A percentile compares a stretch with the other conserved stretches of the same genome.
Evolutionary conservation across 192 early-diverging fungal species (phyloP).

Genomic region (Haplosporangium gracile): DNA sequence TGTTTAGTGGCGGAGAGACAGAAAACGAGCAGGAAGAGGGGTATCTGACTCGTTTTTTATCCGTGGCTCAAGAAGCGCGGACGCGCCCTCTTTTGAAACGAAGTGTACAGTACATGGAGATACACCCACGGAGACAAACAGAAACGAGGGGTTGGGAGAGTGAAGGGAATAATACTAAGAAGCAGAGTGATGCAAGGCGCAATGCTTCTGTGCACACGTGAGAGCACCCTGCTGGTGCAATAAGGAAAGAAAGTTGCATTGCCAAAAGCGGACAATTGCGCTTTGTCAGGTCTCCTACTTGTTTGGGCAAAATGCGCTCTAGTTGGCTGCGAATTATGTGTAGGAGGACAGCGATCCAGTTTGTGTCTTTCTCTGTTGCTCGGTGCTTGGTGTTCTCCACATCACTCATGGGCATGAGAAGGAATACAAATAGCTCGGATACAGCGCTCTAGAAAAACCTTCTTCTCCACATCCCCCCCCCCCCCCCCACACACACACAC

Average conservation of each 20-base stretch:
- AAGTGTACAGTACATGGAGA: too few species aligned
- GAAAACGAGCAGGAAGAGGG: too few species aligned
- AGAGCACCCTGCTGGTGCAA: not conserved
- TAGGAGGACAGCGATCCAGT: too few species aligned
- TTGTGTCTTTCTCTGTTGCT: too few species aligned
- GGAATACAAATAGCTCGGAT: not conserved
- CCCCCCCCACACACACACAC: too few species aligned
- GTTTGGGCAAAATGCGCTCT: not conserved
- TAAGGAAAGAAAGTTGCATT: not conserved
- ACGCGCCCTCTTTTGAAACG: too few species aligned
- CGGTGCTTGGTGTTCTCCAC: not conserved
- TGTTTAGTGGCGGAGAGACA: too few species aligned
- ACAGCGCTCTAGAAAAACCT: not conserved
- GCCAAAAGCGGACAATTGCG: not conserved
- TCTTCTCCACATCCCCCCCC: not conserved
- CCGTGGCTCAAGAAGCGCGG: too few species aligned
- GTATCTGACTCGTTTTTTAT: too few species aligned
- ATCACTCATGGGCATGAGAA: not conserved
- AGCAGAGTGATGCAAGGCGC: not conserved
- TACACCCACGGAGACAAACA: not conserved
- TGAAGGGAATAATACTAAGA: not conserved
- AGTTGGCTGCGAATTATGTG: too few species aligned
- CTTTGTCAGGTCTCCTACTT: not conserved
- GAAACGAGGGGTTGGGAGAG: not conserved
- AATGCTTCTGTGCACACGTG: slow-evolving; percentile 4